These are phyloP conservation scores for Clonostachys solani DNA, from an alignment of 2,329 filamentous ascomycete species.

Conservation along the genomic window DNA sequence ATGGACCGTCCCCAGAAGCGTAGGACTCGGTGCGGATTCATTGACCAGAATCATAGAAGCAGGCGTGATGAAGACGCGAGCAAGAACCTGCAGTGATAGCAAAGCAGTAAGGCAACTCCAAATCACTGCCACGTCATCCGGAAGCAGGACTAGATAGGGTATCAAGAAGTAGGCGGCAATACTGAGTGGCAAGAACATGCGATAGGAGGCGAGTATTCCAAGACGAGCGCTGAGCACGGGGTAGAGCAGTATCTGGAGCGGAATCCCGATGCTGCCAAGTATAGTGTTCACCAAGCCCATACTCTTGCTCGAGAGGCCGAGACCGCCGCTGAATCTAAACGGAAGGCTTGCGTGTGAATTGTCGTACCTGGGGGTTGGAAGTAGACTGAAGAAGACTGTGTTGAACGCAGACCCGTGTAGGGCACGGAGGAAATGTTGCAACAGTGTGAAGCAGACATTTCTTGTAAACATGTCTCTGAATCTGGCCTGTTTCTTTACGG, in stretches of 20 bases:
- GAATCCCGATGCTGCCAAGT: conserved; percentile 13
- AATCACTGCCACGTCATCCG: conserved; percentile 5
- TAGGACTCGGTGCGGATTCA: conserved; percentile 12
- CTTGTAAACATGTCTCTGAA: not conserved
- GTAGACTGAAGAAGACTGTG: conserved; percentile 12
- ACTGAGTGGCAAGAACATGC: conserved; percentile 12
- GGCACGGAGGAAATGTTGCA: not conserved
- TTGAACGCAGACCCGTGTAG: conserved; percentile 8
- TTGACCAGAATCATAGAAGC: conserved; percentile 17
- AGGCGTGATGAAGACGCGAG: conserved; percentile 13
- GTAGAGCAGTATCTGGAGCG: conserved; percentile 13
- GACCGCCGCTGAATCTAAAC: conserved; percentile 12
- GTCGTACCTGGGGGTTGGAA: conserved; percentile 7
- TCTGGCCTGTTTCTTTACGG: not conserved
- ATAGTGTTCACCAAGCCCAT: conserved; percentile 15
- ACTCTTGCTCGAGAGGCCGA: conserved; percentile 13
- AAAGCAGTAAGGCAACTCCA: conserved; percentile 10
- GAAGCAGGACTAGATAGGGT: conserved; percentile 12
- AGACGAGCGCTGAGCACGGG: conserved; percentile 8
- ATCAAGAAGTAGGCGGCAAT: conserved; percentile 11
- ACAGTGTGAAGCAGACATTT: not conserved
- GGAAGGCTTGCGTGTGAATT: conserved; percentile 3
- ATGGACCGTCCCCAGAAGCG: conserved; percentile 13
- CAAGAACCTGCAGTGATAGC: conserved; percentile 11
- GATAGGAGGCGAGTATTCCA: conserved; percentile 9